Evolutionary conservation across 768 basidiomycete species (phyloP).

Genomic region (Fistulinella prunicolor): DNA sequence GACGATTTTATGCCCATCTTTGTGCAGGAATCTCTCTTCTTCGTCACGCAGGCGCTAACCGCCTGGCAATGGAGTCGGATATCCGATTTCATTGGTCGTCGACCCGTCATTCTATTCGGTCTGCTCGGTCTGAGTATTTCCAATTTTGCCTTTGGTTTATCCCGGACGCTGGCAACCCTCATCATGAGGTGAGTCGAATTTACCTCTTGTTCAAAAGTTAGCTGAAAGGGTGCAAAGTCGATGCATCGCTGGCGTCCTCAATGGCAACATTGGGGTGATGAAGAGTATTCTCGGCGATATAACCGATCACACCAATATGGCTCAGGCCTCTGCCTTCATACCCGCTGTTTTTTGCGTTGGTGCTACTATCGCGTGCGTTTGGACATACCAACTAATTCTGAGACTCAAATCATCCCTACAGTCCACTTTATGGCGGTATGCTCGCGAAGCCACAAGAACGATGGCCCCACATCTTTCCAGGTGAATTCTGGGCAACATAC

Average conservation of each 20-base stretch:
- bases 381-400: not conserved
- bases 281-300: slow-evolving; percentile 69
- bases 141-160: slow-evolving; percentile 61
- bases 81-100: slow-evolving; percentile 59
- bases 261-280: slow-evolving; percentile 53
- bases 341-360: slow-evolving; percentile 30
- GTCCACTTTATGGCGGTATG: slow-evolving; percentile 59
- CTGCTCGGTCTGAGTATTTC: slow-evolving; percentile 51
- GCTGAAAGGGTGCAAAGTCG: slow-evolving; percentile 24
- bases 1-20: not conserved
- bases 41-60: slow-evolving; percentile 52
- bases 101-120: slow-evolving; percentile 57
- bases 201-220: not conserved
- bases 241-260: slow-evolving; percentile 35
- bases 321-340: slow-evolving; percentile 33
- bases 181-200: slow-evolving; percentile 46
- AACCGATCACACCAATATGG: slow-evolving; percentile 39
- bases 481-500: slow-evolving; percentile 35
- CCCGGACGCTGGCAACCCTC: slow-evolving; percentile 50
- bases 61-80: slow-evolving; percentile 62
- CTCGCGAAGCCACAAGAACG: slow-evolving; percentile 53
- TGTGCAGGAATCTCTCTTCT: slow-evolving; percentile 59
- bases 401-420: slow-evolving; percentile 17
- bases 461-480: slow-evolving; percentile 48
- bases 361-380: slow-evolving; percentile 29